phyloP scores from a whole-genome alignment of 441 rosid species.

The Dalechampia spathulata region DNA sequence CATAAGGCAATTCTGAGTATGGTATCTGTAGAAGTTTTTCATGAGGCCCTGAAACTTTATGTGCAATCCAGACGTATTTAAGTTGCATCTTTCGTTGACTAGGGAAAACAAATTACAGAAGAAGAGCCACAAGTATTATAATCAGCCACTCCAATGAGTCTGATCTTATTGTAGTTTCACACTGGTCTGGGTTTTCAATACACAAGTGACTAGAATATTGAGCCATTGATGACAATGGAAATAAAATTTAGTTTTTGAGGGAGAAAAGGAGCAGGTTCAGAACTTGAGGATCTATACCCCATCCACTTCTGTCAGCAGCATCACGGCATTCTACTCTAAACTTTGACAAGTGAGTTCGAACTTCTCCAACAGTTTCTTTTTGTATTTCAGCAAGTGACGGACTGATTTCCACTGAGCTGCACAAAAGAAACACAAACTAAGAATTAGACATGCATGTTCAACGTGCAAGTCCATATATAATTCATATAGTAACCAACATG shows the following conservation, averaged over 20 bases:
- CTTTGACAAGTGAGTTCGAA: slow-evolving; percentile 67
- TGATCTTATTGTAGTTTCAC: not conserved
- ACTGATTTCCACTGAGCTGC: slow-evolving; percentile 96
- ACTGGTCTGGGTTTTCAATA: not conserved
- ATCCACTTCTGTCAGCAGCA: slow-evolving; percentile 78
- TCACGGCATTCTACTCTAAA: slow-evolving; percentile 85
- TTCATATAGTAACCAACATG: too few species aligned
- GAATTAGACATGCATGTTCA: not conserved
- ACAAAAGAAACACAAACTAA: slow-evolving; percentile 18
- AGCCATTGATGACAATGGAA: not conserved
- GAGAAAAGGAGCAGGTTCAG: slow-evolving; percentile 1
- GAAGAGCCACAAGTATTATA: not conserved
- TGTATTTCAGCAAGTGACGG: slow-evolving; percentile 82
- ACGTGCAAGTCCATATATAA: not conserved
- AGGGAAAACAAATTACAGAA: not conserved
- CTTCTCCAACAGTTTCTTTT: slow-evolving; percentile 81
- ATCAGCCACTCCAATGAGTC: slow-evolving; percentile 1
- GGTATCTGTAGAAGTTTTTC: not conserved
- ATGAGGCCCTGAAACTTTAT: not conserved
- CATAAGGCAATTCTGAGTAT: not conserved
- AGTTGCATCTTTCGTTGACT: not conserved
- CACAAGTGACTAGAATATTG: not conserved
- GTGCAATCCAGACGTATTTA: not conserved
- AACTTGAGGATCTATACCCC: slow-evolving; percentile 52
- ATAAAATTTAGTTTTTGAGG: not conserved